Evolutionary conservation across 192 early-diverging fungal genomes (phyloP).

Genomic region (Kickxella alabastrina): DNA sequence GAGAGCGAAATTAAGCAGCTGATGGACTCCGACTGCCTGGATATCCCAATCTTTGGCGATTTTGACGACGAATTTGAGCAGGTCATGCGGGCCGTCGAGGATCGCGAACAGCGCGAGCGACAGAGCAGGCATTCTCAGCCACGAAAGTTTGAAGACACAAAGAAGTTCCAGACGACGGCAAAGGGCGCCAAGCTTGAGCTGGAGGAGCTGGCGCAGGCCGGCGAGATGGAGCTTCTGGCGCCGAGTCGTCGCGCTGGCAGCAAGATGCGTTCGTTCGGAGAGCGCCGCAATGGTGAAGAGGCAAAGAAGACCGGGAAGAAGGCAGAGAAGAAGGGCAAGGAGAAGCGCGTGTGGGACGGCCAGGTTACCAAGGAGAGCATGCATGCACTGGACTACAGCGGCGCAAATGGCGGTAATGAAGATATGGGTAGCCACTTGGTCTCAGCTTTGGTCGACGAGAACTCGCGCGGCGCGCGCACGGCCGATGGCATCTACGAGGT

Average conservation of each 20-base stretch:
- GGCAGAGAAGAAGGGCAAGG: conserved; percentile 54
- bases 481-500: conserved; percentile 75
- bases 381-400: conserved; percentile 48
- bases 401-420: conserved; percentile 6
- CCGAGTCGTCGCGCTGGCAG: conserved; percentile 4
- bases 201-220: conserved; percentile 43
- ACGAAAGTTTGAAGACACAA: conserved; percentile 77
- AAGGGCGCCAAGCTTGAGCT: conserved; percentile 55
- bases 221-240: conserved; percentile 5
- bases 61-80: conserved; percentile 74
- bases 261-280: conserved; percentile 40
- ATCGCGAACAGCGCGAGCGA: conserved; percentile 50
- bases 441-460: conserved; percentile 55
- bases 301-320: conserved; percentile 30
- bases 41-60: conserved; percentile 32
- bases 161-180: conserved; percentile 63
- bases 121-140: conserved; percentile 56
- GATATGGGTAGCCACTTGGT: conserved; percentile 9
- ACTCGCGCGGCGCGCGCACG: conserved; percentile 58
- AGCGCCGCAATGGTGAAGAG: conserved; percentile 14
- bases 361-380: conserved; percentile 43
- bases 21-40: conserved; percentile 8
- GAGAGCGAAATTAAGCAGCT: conserved; percentile 25
- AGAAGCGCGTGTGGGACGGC: conserved; percentile 75
- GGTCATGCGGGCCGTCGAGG: conserved; percentile 63